phyloP scores from a whole-genome alignment of 352 stramenopile genomes.

The Aphanomyces stellatus region DNA sequence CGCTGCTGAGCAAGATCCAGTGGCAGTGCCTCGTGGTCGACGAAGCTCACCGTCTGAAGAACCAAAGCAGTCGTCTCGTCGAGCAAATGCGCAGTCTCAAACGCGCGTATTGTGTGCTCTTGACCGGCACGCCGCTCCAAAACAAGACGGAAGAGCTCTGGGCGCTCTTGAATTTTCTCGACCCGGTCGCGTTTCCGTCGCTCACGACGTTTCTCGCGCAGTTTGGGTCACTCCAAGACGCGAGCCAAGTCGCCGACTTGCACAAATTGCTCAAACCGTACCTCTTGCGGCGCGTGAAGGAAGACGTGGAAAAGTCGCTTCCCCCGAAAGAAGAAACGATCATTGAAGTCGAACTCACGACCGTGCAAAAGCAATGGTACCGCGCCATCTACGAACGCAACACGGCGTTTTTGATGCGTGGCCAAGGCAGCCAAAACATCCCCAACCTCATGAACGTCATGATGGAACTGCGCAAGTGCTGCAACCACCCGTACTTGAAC shows the following conservation, averaged over 20 bases:
- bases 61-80: constrained; percentile 74
- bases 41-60: constrained; percentile 86
- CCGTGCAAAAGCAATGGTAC: constrained; percentile 87
- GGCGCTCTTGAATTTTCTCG: constrained; percentile 98
- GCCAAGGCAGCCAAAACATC: constrained; percentile 68
- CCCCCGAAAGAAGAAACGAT: constrained; percentile 87
- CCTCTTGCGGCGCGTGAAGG: constrained; percentile 80
- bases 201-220: constrained; percentile 91
- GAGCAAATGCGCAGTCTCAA: constrained; percentile 77
- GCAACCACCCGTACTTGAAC: constrained; percentile 89
- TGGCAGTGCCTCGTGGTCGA: constrained; percentile 85
- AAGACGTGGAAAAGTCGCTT: constrained; percentile 85
- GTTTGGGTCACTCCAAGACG: constrained; percentile 82
- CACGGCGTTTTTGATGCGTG: constrained; percentile 79
- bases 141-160: constrained; percentile 99
- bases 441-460: constrained; percentile 90
- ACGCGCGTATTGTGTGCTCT: constrained; percentile 74
- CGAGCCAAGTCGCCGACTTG: constrained; percentile 79
- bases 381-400: constrained; percentile 97
- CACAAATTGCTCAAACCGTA: constrained; percentile 89
- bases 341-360: constrained; percentile 85
- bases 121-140: constrained; percentile 81
- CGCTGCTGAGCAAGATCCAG: constrained; percentile 92
- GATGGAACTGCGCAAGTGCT: constrained; percentile 89
- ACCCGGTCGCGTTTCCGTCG: constrained; percentile 89